These are phyloP conservation scores for Eragrostis tef DNA, from an alignment of 202 grass and related monocot species.

Conservation along the genomic window DNA sequence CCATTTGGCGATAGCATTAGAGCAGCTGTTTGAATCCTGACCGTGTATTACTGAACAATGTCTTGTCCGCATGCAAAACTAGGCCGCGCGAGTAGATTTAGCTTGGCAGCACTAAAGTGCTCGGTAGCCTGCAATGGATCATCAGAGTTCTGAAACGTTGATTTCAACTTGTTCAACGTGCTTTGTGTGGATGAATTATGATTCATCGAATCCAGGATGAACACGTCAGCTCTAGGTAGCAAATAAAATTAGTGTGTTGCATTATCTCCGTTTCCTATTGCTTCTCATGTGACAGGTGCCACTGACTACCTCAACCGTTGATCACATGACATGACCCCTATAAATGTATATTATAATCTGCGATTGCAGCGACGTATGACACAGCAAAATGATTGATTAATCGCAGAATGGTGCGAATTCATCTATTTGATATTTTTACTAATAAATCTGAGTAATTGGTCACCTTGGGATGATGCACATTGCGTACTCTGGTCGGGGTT, in stretches of 20 bases:
- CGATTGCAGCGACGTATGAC: background rate
- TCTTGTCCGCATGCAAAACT: conserved; percentile 2
- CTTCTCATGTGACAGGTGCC: background rate
- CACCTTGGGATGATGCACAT: too few relatives aligned
- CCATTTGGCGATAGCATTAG: conserved; percentile 15
- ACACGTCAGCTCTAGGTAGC: background rate
- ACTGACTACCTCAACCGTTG: background rate
- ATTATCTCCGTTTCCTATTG: too few relatives aligned
- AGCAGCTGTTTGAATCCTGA: conserved; percentile 22
- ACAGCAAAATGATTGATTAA: background rate
- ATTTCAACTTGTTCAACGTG: background rate
- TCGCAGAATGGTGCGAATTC: background rate
- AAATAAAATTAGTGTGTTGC: conserved; percentile 1
- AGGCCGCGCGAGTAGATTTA: conserved; percentile 7
- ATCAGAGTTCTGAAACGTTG: conserved; percentile 4
- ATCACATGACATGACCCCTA: background rate
- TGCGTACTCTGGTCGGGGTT: too few relatives aligned
- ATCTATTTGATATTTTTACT: background rate
- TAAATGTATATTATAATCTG: background rate
- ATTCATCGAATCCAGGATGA: background rate
- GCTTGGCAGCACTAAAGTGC: background rate
- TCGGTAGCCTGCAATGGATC: background rate
- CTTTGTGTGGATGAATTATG: background rate
- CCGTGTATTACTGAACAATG: background rate
- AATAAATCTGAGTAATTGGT: background rate